A percentile compares a stretch with the other conserved stretches of the same genome.
These are phyloP conservation scores for Sechiopsis laciniata DNA, from an alignment of 306 rosid genomes.

Conservation along the genomic window DNA sequence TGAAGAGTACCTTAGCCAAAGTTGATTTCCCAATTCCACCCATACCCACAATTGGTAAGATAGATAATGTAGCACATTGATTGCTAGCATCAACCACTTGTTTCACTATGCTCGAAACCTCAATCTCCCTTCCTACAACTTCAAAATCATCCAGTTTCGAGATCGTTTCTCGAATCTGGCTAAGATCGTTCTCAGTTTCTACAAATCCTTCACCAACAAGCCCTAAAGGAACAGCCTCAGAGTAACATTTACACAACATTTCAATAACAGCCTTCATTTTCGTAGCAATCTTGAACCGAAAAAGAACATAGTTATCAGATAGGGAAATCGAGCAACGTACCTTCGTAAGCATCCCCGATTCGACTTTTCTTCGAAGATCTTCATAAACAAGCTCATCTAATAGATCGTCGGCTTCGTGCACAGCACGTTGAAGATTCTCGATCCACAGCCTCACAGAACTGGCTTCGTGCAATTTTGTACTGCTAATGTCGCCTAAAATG, in stretches of 20 bases:
- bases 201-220: not conserved
- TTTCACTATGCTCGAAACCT: not conserved
- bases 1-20: constrained; percentile 18
- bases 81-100: not conserved
- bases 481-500: not conserved
- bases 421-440: not conserved
- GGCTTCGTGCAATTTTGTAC: not conserved
- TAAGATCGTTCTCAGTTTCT: not conserved
- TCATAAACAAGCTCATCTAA: constrained; percentile 15
- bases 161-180: not conserved
- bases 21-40: not conserved
- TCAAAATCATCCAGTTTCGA: not conserved
- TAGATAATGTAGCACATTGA: not conserved
- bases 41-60: not conserved
- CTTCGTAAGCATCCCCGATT: not conserved
- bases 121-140: not conserved
- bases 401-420: constrained; percentile 3
- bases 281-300: not conserved
- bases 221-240: not conserved
- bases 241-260: not conserved
- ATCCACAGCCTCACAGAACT: not conserved
- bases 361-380: not conserved
- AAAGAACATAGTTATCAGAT: not conserved
- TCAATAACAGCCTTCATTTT: not conserved
- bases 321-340: not conserved